A percentile compares a stretch with the other conserved stretches of the same genome.
These are phyloP conservation scores for Triticum dicoccoides DNA, from an alignment of 176 grass and related monocot genomes.

Conservation along the genomic window DNA sequence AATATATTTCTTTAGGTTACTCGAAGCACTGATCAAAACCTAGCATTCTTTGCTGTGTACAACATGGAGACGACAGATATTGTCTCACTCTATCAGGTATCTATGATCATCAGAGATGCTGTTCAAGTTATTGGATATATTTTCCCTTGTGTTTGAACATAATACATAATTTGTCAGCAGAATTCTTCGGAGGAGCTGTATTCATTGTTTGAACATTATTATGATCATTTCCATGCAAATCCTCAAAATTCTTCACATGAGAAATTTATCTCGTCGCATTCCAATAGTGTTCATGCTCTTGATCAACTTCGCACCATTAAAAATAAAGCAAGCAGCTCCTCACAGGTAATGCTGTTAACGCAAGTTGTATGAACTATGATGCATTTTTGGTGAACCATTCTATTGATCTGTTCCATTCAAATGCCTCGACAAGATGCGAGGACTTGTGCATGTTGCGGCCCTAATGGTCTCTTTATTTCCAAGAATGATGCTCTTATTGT, in stretches of 20 bases:
- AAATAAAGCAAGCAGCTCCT: conserved; percentile 68
- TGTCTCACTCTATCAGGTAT: conserved; percentile 91
- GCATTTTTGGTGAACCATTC: background rate
- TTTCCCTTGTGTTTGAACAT: conserved; percentile 2
- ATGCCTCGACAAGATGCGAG: background rate
- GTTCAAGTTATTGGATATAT: background rate
- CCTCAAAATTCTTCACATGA: conserved; percentile 66
- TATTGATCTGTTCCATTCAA: background rate
- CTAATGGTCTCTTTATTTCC: background rate
- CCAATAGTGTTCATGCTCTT: conserved; percentile 85
- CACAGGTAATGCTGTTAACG: conserved; percentile 58
- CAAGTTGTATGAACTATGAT: background rate
- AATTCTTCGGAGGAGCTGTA: conserved; percentile 95
- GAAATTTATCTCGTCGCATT: conserved; percentile 85
- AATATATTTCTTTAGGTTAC: conserved; percentile 50
- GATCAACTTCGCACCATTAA: conserved; percentile 70
- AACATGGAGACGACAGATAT: conserved; percentile 99
- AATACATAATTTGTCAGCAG: conserved; percentile 51
- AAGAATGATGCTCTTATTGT: background rate
- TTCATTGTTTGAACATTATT: conserved; percentile 79
- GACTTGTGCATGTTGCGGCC: background rate
- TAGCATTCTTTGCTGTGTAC: conserved; percentile 95
- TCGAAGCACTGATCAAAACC: conserved; percentile 69
- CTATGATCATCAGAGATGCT: background rate
- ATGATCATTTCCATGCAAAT: conserved; percentile 88